Conservation (phyloP, 306 rosid species). For the Prunus mira region DNA sequence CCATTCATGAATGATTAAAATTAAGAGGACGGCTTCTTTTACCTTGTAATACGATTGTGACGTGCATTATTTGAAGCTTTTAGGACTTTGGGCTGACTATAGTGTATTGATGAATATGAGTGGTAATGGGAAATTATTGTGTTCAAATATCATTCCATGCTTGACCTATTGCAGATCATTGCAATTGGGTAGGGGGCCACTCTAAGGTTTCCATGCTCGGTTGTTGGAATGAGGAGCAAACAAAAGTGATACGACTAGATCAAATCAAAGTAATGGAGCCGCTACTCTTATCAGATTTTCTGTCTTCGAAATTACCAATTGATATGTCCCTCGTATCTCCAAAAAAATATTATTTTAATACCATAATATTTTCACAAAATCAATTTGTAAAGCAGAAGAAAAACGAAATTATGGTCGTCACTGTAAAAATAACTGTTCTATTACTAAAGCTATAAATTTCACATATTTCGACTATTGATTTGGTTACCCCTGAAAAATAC, state of each 20-base stretch:
- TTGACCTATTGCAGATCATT: slow-evolving; percentile 2
- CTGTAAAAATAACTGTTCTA: neutral
- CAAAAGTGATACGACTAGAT: neutral
- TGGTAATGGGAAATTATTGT: neutral
- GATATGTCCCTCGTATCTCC: neutral
- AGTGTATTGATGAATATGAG: neutral
- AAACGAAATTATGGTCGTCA: no score
- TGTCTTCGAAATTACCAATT: neutral
- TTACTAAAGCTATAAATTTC: neutral
- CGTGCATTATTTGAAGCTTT: neutral
- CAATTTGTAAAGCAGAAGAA: neutral
- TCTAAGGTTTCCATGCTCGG: slow-evolving; percentile 10
- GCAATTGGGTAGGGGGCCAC: slow-evolving; percentile 11
- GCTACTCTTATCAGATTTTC: slow-evolving; percentile 2
- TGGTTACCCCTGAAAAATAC: neutral
- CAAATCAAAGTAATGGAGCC: slow-evolving; percentile 5
- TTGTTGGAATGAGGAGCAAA: slow-evolving; percentile 13
- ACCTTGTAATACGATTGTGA: neutral
- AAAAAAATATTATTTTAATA: neutral
- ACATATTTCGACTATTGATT: neutral
- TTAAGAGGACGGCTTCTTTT: no score
- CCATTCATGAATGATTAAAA: no score
- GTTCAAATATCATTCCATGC: slow-evolving; percentile 9
- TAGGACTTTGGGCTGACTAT: neutral
- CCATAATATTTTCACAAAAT: neutral